Evolutionary conservation across 2,329 filamentous ascomycete genomes (phyloP), one percentile per base, ranked within the genome.

Genomic region (Clarireedia paspali): DNA sequence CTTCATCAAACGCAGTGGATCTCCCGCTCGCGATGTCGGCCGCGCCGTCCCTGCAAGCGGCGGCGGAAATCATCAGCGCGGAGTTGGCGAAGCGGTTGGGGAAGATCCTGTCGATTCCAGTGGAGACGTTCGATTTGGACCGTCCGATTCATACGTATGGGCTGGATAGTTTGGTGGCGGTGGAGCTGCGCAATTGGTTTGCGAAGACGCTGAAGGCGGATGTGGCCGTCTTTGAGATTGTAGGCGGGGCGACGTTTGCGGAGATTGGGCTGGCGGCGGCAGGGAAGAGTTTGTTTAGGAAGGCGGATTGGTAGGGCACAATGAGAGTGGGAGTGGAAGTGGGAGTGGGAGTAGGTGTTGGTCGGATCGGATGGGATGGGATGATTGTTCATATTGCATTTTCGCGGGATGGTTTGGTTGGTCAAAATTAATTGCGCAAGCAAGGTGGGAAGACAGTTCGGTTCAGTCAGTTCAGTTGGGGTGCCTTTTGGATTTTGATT

Each of bases 61-160:
- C 17, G 0, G 38, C 46, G 20, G 46, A 36, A 6, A 51, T 51
- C 5, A 36, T 60, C 17, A 26, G 55, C 47, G 9, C 42, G 57
- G 20, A 59, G 59, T 24, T 57, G 71, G 71, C 3, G 76, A 76
- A 50, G 75, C 76, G 2, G 4, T 59, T 64, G 20, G 57, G 52
- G 15, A 67, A 77, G 1, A 67, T 75, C 66, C 71, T 78, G 61
- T 72, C 72, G 36, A 57, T 70, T 2, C 72, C 75, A 27, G 74
- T 77, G 50, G 68, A 77, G 53, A 75, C 77, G 58, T 62, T 71
- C 10, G 67, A 72, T 52, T 70, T 68, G 3, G 70, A 55, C 1
- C 64, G 67, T 27, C 63, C 66, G 61, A 46, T 74, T 64, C 52
- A 68, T 68, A 71, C 71, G 2, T 78, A 78, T 20, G 67, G 71